phyloP scores from a whole-genome alignment of 495 filamentous ascomycete genomes.

The Oidiodendron maius region DNA sequence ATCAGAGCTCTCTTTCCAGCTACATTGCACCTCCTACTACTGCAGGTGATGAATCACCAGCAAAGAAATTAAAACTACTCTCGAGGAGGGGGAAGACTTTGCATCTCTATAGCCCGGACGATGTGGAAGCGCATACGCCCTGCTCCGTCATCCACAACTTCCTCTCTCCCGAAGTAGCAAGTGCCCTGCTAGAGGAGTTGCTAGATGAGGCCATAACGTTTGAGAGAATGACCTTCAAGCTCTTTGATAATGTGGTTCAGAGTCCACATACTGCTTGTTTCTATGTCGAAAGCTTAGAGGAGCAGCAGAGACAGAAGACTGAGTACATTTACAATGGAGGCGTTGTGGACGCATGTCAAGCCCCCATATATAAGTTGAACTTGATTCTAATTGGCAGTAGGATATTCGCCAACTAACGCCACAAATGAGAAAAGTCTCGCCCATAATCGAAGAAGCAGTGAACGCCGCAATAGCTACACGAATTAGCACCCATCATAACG shows the following conservation, averaged over 20 bases:
- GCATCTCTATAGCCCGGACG: slow-evolving; percentile 71
- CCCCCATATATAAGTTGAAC: too few relatives aligned
- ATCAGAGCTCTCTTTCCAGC: slow-evolving; percentile 53
- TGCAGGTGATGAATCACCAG: slow-evolving; percentile 13
- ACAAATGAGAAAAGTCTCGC: slow-evolving; percentile 58
- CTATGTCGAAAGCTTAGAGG: slow-evolving; percentile 64
- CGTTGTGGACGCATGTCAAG: slow-evolving; percentile 44
- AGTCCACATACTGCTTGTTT: slow-evolving; percentile 77
- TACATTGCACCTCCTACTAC: slow-evolving; percentile 38
- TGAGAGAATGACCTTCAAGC: slow-evolving; percentile 64
- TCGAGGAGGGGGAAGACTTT: slow-evolving; percentile 77
- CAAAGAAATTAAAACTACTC: slow-evolving; percentile 37
- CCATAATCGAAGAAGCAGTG: slow-evolving; percentile 62
- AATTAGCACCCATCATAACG: slow-evolving; percentile 45
- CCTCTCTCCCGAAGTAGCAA: slow-evolving; percentile 63
- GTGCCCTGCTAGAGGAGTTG: slow-evolving; percentile 67
- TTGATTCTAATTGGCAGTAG: too few relatives aligned
- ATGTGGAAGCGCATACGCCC: slow-evolving; percentile 74
- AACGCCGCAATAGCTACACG: slow-evolving; percentile 65
- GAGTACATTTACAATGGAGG: slow-evolving; percentile 84
- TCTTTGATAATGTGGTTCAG: slow-evolving; percentile 80
- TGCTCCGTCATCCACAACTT: slow-evolving; percentile 93
- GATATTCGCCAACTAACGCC: slow-evolving; percentile 73
- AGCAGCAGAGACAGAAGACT: slow-evolving; percentile 43
- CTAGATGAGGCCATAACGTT: slow-evolving; percentile 73